Conservation (phyloP, 495 filamentous ascomycete genomes). For the Oidiodendron maius region DNA sequence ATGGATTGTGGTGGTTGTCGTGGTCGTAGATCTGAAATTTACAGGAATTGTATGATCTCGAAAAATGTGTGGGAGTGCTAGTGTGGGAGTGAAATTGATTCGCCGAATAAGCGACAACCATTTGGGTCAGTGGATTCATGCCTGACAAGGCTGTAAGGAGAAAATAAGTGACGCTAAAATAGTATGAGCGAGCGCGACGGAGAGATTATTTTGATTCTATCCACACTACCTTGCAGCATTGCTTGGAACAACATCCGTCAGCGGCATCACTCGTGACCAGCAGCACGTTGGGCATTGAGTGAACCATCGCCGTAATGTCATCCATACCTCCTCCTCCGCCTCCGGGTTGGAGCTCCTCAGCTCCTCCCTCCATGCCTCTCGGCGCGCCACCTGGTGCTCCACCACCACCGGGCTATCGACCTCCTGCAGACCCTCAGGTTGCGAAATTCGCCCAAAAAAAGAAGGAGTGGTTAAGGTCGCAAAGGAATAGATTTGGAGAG, state of each 20-base stretch:
- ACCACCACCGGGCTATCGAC: slow-evolving; percentile 84
- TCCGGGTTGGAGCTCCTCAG: slow-evolving; percentile 64
- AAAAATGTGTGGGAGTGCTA: slow-evolving; percentile 7
- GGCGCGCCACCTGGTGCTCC: slow-evolving; percentile 57
- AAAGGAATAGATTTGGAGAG: slow-evolving; percentile 92
- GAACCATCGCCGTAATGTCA: slow-evolving; percentile 54
- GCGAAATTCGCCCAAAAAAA: slow-evolving; percentile 98
- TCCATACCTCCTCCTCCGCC: slow-evolving; percentile 72
- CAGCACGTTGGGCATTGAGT: slow-evolving; percentile 13
- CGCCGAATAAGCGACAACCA: not conserved
- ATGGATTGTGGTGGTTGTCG: slow-evolving; percentile 35
- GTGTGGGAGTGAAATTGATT: not conserved
- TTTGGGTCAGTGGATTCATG: not conserved
- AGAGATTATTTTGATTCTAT: not conserved
- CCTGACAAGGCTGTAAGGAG: not conserved
- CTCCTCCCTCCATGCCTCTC: slow-evolving; percentile 63
- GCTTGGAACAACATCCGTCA: slow-evolving; percentile 1
- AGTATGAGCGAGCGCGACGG: not conserved
- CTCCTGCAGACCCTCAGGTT: slow-evolving; percentile 76
- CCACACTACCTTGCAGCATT: not conserved
- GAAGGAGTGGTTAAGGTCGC: slow-evolving; percentile 93
- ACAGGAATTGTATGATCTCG: slow-evolving; percentile 13
- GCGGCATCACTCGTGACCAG: slow-evolving; percentile 6
- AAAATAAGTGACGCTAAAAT: not conserved
- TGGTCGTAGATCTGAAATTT: slow-evolving; percentile 30